These are phyloP conservation scores for Gonapodya prolifera DNA, from an alignment of 192 early-diverging fungal genomes.

Conservation along the genomic window DNA sequence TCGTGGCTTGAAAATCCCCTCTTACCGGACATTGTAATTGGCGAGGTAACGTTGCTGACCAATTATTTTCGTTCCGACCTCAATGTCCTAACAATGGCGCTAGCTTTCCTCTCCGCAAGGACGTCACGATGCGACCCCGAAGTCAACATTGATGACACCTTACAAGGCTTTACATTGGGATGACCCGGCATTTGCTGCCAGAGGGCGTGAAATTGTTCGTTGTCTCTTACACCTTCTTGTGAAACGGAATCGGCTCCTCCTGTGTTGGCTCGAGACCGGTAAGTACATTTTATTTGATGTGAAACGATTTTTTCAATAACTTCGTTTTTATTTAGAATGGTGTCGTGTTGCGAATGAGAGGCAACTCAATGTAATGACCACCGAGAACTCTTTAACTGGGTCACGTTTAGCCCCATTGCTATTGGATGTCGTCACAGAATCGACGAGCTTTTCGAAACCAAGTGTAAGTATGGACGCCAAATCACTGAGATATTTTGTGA, in stretches of 20 bases:
- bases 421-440: not conserved
- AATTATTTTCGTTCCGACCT: too few relatives aligned
- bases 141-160: not conserved
- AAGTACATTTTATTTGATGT: not conserved
- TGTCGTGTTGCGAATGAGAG: not conserved
- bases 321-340: not conserved
- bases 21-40: not conserved
- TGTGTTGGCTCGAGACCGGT: not conserved
- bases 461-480: too few relatives aligned
- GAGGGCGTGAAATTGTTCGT: not conserved
- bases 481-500: too few relatives aligned
- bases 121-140: not conserved
- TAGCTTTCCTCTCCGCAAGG: not conserved
- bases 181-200: not conserved
- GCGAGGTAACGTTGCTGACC: not conserved
- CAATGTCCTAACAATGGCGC: too few relatives aligned
- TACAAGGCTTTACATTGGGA: not conserved
- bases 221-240: not conserved
- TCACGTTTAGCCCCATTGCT: not conserved
- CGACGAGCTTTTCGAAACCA: not conserved
- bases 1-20: not conserved
- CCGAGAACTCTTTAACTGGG: not conserved
- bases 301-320: not conserved
- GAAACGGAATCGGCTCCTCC: not conserved
- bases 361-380: not conserved